Percentiles rank a stretch among this genome's conserved stretches.
phyloP scores from a whole-genome alignment of 495 filamentous ascomycete species.

The Daldinia decipiens region DNA sequence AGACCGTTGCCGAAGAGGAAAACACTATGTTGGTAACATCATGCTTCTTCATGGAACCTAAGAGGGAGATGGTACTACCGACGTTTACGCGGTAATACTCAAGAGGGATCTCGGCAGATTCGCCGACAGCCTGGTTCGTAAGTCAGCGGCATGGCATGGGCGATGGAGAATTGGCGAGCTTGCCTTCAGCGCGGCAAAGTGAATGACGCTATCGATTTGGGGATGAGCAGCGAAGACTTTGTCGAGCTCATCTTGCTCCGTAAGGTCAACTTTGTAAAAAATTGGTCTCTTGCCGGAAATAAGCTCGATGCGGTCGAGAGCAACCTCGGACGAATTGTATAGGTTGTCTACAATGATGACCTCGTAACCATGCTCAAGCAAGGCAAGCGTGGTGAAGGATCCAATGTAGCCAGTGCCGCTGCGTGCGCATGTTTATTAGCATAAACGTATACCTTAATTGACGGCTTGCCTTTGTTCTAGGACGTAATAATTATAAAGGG shows the following conservation, averaged over 20 bases:
- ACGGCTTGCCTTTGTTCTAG: neutral
- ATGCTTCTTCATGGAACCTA: conserved; percentile 86
- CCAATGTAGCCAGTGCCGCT: conserved; percentile 99
- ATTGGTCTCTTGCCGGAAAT: conserved; percentile 88
- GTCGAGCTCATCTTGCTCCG: conserved; percentile 82
- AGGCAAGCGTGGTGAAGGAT: conserved; percentile 92
- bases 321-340: conserved; percentile 92
- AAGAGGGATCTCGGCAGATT: conserved; percentile 92
- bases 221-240: conserved; percentile 89
- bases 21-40: conserved; percentile 97
- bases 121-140: conserved; percentile 81
- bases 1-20: conserved; percentile 86
- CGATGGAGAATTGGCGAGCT: conserved; percentile 38
- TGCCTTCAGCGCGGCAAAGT: conserved; percentile 98
- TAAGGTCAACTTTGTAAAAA: conserved; percentile 89
- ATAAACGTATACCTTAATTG: neutral
- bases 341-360: conserved; percentile 95
- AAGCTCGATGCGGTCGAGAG: conserved; percentile 90
- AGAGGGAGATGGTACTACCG: conserved; percentile 87
- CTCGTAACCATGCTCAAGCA: conserved; percentile 93
- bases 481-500: neutral
- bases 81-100: conserved; percentile 99
- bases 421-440: conserved; percentile 33
- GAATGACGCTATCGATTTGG: conserved; percentile 95
- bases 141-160: conserved; percentile 14